Evolutionary conservation across 768 basidiomycete species (phyloP).

Genomic region (Trametes maxima): DNA sequence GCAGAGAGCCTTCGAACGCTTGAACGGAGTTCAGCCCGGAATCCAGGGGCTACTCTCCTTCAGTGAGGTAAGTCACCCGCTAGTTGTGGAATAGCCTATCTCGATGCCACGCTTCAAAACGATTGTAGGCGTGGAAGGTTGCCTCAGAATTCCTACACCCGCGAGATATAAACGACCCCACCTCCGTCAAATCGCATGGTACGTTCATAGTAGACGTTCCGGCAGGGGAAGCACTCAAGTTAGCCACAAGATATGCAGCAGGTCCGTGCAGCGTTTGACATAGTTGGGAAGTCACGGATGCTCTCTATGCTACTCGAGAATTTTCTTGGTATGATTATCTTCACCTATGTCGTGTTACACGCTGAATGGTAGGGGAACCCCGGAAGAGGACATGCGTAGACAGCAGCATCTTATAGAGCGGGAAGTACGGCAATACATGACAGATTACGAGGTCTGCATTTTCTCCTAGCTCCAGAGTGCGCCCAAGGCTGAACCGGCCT

Average conservation of each 20-base stretch:
- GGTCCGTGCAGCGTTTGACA: conserved; percentile 58
- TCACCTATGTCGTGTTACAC: too few species aligned
- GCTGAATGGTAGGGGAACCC: too few species aligned
- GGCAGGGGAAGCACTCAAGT: conserved; percentile 13
- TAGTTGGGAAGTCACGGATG: conserved; percentile 59
- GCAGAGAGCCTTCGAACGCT: conserved; percentile 32
- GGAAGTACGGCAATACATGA: conserved; percentile 64
- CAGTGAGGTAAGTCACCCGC: conserved; percentile 51
- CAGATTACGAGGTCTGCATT: conserved; percentile 57
- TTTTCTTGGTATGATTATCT: conserved; percentile 59
- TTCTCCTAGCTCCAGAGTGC: not conserved
- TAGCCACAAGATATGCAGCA: conserved; percentile 45
- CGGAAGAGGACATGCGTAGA: conserved; percentile 62
- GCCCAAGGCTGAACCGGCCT: not conserved
- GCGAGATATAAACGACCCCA: conserved; percentile 48
- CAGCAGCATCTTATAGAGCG: conserved; percentile 57
- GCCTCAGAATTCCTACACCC: conserved; percentile 59
- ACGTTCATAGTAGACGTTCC: conserved; percentile 9
- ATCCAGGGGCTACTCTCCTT: conserved; percentile 47
- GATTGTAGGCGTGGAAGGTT: conserved; percentile 58
- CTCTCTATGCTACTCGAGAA: conserved; percentile 67
- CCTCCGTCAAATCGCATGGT: conserved; percentile 36
- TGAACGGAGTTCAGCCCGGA: conserved; percentile 35
- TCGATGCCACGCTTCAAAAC: not conserved
- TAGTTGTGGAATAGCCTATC: not conserved